Evolutionary conservation across 2,329 filamentous ascomycete species (phyloP).

Genomic region (Aspergillus transmontanensis): DNA sequence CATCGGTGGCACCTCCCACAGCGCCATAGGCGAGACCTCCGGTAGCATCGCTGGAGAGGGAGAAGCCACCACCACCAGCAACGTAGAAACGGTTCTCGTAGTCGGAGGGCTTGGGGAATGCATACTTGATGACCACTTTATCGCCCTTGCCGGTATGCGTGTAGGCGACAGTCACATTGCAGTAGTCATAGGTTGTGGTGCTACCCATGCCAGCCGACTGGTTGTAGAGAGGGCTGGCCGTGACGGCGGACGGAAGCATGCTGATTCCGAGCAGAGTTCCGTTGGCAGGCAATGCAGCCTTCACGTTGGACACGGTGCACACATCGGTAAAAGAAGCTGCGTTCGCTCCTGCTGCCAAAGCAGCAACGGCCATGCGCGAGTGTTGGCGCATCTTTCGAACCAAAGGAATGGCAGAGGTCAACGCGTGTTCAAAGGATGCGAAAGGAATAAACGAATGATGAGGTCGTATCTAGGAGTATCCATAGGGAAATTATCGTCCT

Average conservation of each 20-base stretch:
- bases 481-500: background rate
- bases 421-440: background rate
- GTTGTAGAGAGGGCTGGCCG: constrained; percentile 43
- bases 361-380: constrained; percentile 17
- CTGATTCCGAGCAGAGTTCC: constrained; percentile 45
- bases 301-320: constrained; percentile 46
- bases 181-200: constrained; percentile 33
- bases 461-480: background rate
- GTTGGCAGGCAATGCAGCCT: constrained; percentile 45
- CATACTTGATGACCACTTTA: constrained; percentile 39
- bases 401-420: background rate
- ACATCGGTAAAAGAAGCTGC: constrained; percentile 43
- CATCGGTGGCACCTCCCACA: constrained; percentile 45
- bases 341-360: constrained; percentile 30
- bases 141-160: constrained; percentile 47
- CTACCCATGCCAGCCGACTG: constrained; percentile 29
- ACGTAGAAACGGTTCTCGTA: constrained; percentile 52
- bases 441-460: background rate
- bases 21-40: constrained; percentile 49
- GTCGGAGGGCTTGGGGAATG: constrained; percentile 37
- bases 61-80: constrained; percentile 49
- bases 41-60: constrained; percentile 40
- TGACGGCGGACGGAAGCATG: constrained; percentile 44
- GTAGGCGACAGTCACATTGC: constrained; percentile 49
- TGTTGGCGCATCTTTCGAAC: background rate